Evolutionary conservation across 768 basidiomycete genomes (phyloP).

Genomic region (Lyophyllum shimeji): DNA sequence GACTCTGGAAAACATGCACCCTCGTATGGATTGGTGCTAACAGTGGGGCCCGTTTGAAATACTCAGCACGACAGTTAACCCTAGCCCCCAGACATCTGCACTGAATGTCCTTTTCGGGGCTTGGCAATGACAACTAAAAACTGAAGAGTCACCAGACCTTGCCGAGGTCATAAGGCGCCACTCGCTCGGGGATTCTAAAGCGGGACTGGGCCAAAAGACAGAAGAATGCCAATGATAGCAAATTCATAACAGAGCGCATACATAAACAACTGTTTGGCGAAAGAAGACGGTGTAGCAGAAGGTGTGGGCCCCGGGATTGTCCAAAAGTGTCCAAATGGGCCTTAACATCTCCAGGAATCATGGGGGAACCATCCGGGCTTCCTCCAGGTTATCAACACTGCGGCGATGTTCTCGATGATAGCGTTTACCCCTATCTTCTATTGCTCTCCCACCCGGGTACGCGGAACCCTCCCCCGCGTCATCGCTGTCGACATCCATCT

Average conservation of each 20-base stretch:
- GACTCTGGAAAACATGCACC: background rate
- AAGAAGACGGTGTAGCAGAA: constrained; percentile 16
- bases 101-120: background rate
- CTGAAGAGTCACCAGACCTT: constrained; percentile 10
- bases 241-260: constrained; percentile 18
- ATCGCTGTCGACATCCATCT: constrained; percentile 64
- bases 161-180: constrained; percentile 14
- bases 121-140: background rate
- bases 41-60: background rate
- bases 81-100: background rate
- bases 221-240: constrained; percentile 22
- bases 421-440: constrained; percentile 59
- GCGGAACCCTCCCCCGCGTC: constrained; percentile 38
- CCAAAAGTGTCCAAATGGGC: constrained; percentile 17
- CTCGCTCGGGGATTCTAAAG: constrained; percentile 10
- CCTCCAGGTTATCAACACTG: constrained; percentile 39
- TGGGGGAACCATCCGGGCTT: constrained; percentile 32
- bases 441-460: constrained; percentile 35
- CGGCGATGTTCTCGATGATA: constrained; percentile 51
- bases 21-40: background rate
- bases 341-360: constrained; percentile 15
- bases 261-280: constrained; percentile 18
- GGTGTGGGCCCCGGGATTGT: constrained; percentile 10
- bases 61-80: background rate
- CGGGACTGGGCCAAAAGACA: constrained; percentile 13